Conservation (phyloP, 805 yeast species). For the Sugiyamaella mastotermitis region DNA sequence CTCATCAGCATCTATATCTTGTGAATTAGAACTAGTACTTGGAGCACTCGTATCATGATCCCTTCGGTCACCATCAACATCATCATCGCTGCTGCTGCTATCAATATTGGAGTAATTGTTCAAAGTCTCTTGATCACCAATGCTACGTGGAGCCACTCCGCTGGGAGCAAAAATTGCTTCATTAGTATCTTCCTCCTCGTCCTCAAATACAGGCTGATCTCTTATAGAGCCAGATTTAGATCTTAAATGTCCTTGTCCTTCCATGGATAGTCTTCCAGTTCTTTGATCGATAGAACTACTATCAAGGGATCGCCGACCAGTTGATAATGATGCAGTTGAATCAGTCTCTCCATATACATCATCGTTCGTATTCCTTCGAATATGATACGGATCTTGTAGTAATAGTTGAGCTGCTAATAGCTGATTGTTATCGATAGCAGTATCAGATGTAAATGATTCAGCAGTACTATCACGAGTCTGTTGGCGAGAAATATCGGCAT, state of each 20-base stretch:
- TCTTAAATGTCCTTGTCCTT: conserved; percentile 11
- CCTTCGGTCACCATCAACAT: too few relatives aligned
- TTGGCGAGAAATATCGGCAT: conserved; percentile 5
- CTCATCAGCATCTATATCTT: too few relatives aligned
- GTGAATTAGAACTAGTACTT: too few relatives aligned
- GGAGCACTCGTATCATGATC: too few relatives aligned
- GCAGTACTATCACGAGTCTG: too few relatives aligned
- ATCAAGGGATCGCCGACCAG: conserved; percentile 23
- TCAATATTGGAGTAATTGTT: too few relatives aligned
- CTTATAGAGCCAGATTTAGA: conserved; percentile 13
- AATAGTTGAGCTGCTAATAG: neutral
- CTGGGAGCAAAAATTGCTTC: conserved; percentile 2
- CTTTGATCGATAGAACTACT: conserved; percentile 9
- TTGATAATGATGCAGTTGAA: conserved; percentile 26
- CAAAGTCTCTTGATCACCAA: too few relatives aligned
- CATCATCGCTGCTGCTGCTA: too few relatives aligned
- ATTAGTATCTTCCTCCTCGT: conserved; percentile 9
- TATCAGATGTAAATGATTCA: too few relatives aligned
- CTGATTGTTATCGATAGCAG: too few relatives aligned
- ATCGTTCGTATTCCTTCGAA: conserved; percentile 1
- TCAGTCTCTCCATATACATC: conserved; percentile 16
- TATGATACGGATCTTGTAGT: neutral
- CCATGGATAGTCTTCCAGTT: conserved; percentile 8
- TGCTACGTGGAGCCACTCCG: too few relatives aligned
- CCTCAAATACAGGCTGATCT: conserved; percentile 6